Percentiles rank a stretch among this genome's conserved stretches.
These are phyloP conservation scores for Chaetomium tenue DNA, from an alignment of 495 filamentous ascomycete species.

Conservation along the genomic window DNA sequence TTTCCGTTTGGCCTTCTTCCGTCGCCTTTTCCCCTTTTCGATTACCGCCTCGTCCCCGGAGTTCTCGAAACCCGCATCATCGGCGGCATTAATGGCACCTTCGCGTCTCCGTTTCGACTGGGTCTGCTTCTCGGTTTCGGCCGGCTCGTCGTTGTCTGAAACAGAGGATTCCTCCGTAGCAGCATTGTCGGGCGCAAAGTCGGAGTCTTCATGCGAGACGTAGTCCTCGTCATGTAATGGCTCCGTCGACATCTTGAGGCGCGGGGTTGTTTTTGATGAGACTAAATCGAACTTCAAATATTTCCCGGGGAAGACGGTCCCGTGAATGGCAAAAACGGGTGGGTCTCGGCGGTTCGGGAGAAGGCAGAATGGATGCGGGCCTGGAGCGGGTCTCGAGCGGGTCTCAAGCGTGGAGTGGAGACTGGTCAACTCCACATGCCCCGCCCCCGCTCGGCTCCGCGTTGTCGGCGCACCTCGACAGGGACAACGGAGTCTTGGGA, in stretches of 20 bases:
- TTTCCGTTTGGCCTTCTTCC: constrained; percentile 52
- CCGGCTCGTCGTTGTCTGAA: constrained; percentile 42
- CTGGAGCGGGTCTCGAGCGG: not conserved
- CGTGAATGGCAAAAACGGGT: constrained; percentile 5
- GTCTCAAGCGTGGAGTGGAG: not conserved
- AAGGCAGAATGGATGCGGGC: constrained; percentile 4
- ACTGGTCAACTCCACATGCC: not conserved
- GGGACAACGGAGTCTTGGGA: not conserved
- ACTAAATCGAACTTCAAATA: not conserved
- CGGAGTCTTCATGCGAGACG: constrained; percentile 69
- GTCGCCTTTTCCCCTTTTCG: constrained; percentile 56
- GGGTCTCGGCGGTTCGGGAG: not conserved
- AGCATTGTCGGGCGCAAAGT: constrained; percentile 65
- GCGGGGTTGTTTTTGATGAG: not conserved
- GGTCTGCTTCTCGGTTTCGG: constrained; percentile 16
- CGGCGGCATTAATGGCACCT: constrained; percentile 43
- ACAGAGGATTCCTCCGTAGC: constrained; percentile 49
- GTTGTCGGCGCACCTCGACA: not conserved
- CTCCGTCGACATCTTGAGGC: constrained; percentile 26
- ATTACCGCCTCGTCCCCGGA: constrained; percentile 83
- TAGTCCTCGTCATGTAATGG: constrained; percentile 57
- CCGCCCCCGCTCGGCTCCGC: constrained; percentile 21
- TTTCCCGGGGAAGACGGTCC: not conserved
- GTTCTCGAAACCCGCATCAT: constrained; percentile 52
- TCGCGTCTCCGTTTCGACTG: constrained; percentile 41